Percentiles rank a stretch among this genome's conserved stretches.
These are phyloP conservation scores for Coemansia sp. DNA, from an alignment of 192 early-diverging fungal genomes.

Conservation along the genomic window DNA sequence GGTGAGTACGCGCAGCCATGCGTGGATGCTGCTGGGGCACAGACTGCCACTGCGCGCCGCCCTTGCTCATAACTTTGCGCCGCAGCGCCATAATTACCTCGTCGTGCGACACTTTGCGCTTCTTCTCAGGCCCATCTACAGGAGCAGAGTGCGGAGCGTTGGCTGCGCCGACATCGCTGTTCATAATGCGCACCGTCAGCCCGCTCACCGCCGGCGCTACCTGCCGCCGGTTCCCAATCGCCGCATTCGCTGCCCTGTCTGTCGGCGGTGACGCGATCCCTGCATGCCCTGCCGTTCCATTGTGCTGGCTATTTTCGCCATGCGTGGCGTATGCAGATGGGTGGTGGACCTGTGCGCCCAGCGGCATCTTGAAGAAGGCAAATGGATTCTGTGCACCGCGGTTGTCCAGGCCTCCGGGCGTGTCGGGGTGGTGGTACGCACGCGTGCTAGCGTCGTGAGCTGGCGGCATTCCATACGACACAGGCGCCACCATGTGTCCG, in stretches of 20 bases:
- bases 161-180: conserved; percentile 5
- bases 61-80: conserved; percentile 55
- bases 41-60: conserved; percentile 9
- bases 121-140: conserved; percentile 43
- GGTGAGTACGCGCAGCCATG: neutral
- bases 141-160: conserved; percentile 48
- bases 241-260: conserved; percentile 8
- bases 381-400: conserved; percentile 39
- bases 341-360: conserved; percentile 44
- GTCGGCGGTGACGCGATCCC: conserved; percentile 12
- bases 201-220: conserved; percentile 48
- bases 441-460: conserved; percentile 22
- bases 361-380: conserved; percentile 55
- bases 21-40: conserved; percentile 12
- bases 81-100: conserved; percentile 54
- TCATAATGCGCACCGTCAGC: conserved; percentile 36
- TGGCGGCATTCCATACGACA: conserved; percentile 15
- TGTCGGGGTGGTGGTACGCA: conserved; percentile 55
- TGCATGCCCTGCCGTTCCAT: neutral
- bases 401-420: conserved; percentile 46
- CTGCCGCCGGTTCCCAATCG: conserved; percentile 15
- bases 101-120: conserved; percentile 53
- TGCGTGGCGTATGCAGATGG: conserved; percentile 39
- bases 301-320: conserved; percentile 12
- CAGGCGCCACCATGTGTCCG: conserved; percentile 9